phyloP scores from a whole-genome alignment of 202 grass and related monocot genomes.

The Setaria viridis region DNA sequence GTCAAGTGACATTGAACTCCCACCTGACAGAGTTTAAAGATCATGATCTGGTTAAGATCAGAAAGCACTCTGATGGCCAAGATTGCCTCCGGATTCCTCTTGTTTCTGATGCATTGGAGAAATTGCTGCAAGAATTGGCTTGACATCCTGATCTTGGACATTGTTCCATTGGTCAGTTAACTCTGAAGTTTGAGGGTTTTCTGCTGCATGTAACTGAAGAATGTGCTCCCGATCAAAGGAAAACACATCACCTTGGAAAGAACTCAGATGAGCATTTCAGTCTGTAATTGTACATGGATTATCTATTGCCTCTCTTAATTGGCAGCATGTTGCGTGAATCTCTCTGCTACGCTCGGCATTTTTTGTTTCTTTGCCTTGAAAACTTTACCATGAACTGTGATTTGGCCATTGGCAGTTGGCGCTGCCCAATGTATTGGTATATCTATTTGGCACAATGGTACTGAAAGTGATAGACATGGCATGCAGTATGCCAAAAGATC shows the following conservation, averaged over 20 bases:
- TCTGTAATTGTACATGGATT: constrained; percentile 35
- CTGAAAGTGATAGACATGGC: neutral
- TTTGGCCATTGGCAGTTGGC: neutral
- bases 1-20: constrained; percentile 89
- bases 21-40: constrained; percentile 97
- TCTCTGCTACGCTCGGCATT: neutral
- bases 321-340: neutral
- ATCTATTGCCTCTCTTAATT: constrained; percentile 10
- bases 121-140: constrained; percentile 71
- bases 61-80: constrained; percentile 86
- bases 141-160: constrained; percentile 41
- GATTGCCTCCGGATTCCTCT: constrained; percentile 90
- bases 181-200: neutral
- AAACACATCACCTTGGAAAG: constrained; percentile 11
- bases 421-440: neutral
- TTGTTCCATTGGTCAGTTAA: constrained; percentile 9
- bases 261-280: constrained; percentile 27
- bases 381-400: neutral
- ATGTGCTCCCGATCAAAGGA: neutral
- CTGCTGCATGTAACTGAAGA: constrained; percentile 19
- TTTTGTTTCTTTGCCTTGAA: neutral
- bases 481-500: neutral
- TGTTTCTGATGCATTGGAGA: constrained; percentile 71
- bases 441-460: constrained; percentile 11
- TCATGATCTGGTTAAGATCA: constrained; percentile 85